These are phyloP conservation scores for Grifola frondosa DNA, from an alignment of 1,284 basidiomycete genomes.

Conservation along the genomic window DNA sequence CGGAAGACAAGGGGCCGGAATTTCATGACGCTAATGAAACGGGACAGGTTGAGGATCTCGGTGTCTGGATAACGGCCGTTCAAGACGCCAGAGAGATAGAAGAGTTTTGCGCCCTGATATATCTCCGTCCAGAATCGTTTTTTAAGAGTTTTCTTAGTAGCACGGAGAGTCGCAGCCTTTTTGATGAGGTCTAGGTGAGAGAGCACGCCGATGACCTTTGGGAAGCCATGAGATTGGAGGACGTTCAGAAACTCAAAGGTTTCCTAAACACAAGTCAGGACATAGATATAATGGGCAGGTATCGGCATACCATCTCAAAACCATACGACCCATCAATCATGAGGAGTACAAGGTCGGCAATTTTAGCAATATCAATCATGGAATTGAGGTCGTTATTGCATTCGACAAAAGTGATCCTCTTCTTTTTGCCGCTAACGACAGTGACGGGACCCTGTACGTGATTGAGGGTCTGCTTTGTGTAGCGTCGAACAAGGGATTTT, in stretches of 20 bases:
- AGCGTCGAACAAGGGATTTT: constrained; percentile 88
- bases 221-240: constrained; percentile 96
- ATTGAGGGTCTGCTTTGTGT: constrained; percentile 91
- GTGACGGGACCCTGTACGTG: constrained; percentile 95
- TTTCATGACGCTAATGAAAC: constrained; percentile 98
- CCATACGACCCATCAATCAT: constrained; percentile 99
- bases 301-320: constrained; percentile 85
- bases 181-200: constrained; percentile 98
- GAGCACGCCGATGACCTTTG: constrained; percentile 96
- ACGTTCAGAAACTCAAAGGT: constrained; percentile 99
- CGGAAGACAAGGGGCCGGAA: constrained; percentile 97
- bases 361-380: constrained; percentile 97
- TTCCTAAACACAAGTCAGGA: constrained; percentile 59
- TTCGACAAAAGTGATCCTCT: constrained; percentile 93
- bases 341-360: constrained; percentile 93
- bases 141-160: constrained; percentile 94
- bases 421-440: constrained; percentile 90
- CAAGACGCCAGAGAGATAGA: constrained; percentile 96
- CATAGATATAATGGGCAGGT: constrained; percentile 3
- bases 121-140: constrained; percentile 99
- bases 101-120: constrained; percentile 97
- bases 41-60: constrained; percentile 93
- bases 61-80: constrained; percentile 98
- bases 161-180: constrained; percentile 83
- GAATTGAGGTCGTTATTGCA: constrained; percentile 98